Base-by-base conservation (phyloP, 2,329 filamentous ascomycete species). In the Fusarium xylarioides region DNA sequence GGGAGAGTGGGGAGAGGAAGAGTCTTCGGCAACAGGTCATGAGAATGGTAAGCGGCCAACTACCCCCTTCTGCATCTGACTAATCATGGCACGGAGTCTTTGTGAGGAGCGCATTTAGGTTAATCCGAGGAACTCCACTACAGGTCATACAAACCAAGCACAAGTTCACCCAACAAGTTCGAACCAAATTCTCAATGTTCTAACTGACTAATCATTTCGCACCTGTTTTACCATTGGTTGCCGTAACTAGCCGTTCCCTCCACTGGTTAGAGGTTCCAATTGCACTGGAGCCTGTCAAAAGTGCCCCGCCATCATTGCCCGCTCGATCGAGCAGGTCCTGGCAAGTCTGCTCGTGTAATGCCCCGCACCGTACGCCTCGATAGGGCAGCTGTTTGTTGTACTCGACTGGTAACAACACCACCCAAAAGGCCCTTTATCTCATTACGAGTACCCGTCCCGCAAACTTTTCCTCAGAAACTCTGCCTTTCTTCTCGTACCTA, bases 311-410 rank as follows among this genome's bases (percentile, higher is more conserved):
- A 77, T 77, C 66, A 73, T 66, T 69, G 66, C 56, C 73, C 68
- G 66, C 75, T 71, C 57, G 63, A 75, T 78, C 71, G 60, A 77
- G 76, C 68, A 76, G 68, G 75, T 72, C 73, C 68, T 70, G 72
- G 68, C 66, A 76, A 67, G 73, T 71, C 71, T 72, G 70, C 19
- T 35, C 26, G 71, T 74, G 78, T 74, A 76, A 86, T 86, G 85
- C 85, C 85, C 85, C 85, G 84, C 85, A 85, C 82, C 78, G 79
- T 77, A 71, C 74, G 82, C 75, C 77, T 82, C 67, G 76, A 79
- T 74, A 75, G 72, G 76, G 76, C 77, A 73, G 66, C 78, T 75
- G 66, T 79, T 59, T 70, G 74, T 69, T 76, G 67, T 66, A 68
- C 69, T 74, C 74, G 67, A 75, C 65, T 70, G 66, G 65, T 65